Percentiles rank a stretch among this genome's conserved stretches.
phyloP scores from a whole-genome alignment of 2,329 filamentous ascomycete genomes.

The Arthroderma sp. region DNA sequence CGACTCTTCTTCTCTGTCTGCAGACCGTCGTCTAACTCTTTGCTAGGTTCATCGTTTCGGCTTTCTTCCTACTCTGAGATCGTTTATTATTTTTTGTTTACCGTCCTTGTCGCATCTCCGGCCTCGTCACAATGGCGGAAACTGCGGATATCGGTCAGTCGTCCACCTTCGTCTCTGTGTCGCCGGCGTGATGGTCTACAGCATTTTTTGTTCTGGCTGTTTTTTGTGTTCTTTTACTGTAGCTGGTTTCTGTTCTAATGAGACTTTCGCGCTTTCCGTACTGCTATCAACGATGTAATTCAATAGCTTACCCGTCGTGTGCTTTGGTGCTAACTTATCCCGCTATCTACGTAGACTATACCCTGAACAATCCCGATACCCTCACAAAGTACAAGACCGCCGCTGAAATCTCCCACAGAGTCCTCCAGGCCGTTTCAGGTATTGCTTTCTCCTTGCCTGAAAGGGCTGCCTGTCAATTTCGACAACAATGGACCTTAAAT shows the following conservation, averaged over 20 bases:
- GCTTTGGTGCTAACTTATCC: background rate
- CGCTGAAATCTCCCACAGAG: slow-evolving; percentile 87
- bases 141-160: slow-evolving; percentile 12
- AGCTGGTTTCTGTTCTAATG: background rate
- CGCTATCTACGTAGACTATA: slow-evolving; percentile 50
- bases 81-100: too few relatives aligned
- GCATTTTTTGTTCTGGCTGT: background rate
- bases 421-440: slow-evolving; percentile 69
- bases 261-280: too few relatives aligned
- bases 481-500: background rate
- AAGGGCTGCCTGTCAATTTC: background rate
- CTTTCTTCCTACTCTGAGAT: too few relatives aligned
- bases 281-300: too few relatives aligned
- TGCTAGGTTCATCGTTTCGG: too few relatives aligned
- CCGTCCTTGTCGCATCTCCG: too few relatives aligned
- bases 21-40: too few relatives aligned
- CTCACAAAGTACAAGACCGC: slow-evolving; percentile 99
- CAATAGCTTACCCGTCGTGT: background rate
- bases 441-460: slow-evolving; percentile 13
- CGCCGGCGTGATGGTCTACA: background rate
- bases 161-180: background rate
- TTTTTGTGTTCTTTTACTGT: background rate
- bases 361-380: slow-evolving; percentile 81
- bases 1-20: too few relatives aligned
- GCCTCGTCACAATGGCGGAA: slow-evolving; percentile 10